phyloP scores from a whole-genome alignment of 192 early-diverging fungal genomes.

The Gryganskiella cystojenkinii region DNA sequence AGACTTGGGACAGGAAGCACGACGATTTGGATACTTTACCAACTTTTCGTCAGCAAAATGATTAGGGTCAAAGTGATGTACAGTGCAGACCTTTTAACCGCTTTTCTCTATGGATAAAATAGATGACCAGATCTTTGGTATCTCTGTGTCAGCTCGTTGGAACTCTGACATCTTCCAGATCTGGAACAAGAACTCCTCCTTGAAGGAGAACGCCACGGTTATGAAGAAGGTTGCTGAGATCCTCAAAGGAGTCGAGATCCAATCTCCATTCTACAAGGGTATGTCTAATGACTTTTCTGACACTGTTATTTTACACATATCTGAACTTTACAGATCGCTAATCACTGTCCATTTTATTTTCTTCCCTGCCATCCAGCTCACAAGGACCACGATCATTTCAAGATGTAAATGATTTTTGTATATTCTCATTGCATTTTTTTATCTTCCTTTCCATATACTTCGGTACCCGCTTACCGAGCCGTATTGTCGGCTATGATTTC shows the following conservation, averaged over 20 bases:
- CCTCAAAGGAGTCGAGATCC: conserved; percentile 48
- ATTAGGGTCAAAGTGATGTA: too few species aligned
- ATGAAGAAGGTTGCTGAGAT: conserved; percentile 53
- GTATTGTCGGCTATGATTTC: neutral
- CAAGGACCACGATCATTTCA: conserved; percentile 55
- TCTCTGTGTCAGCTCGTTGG: conserved; percentile 59
- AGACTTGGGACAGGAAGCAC: too few species aligned
- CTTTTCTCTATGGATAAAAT: neutral
- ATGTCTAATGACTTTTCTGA: neutral
- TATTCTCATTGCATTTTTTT: neutral
- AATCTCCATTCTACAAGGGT: conserved; percentile 62
- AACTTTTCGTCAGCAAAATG: too few species aligned
- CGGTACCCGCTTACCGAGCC: too few species aligned
- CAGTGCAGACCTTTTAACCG: neutral
- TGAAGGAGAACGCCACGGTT: conserved; percentile 48
- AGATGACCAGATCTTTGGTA: conserved; percentile 61
- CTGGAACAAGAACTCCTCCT: conserved; percentile 57
- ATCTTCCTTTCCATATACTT: neutral
- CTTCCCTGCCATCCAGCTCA: conserved; percentile 24
- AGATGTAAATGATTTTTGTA: conserved; percentile 13
- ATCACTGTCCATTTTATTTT: neutral
- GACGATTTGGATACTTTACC: too few species aligned
- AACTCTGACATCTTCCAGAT: conserved; percentile 61
- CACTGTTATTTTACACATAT: neutral
- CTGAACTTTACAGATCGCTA: neutral